phyloP scores from a whole-genome alignment of 2,329 filamentous ascomycete genomes.

The Fusarium secorum region DNA sequence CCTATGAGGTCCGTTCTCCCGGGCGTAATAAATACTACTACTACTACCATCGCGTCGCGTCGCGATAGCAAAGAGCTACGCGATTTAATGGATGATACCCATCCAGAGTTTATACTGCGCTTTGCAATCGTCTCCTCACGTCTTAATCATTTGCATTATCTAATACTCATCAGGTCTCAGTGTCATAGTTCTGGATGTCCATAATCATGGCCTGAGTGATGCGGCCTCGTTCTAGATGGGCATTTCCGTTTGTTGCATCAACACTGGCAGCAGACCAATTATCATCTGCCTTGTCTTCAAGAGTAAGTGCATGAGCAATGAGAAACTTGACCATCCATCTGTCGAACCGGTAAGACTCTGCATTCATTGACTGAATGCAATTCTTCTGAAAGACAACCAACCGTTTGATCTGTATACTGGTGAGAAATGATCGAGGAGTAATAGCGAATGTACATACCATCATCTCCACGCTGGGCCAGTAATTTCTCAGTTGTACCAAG shows the following conservation, averaged over 20 bases:
- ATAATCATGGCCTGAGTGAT: constrained; percentile 36
- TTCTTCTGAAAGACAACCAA: constrained; percentile 46
- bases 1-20: no score
- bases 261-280: neutral
- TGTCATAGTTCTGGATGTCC: constrained; percentile 23
- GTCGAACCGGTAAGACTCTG: constrained; percentile 53
- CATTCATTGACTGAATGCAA: constrained; percentile 41
- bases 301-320: constrained; percentile 43
- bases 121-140: neutral
- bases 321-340: constrained; percentile 57
- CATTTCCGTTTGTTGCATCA: neutral
- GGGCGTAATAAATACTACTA: no score
- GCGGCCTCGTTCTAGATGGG: constrained; percentile 29
- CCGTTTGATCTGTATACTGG: constrained; percentile 41
- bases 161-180: neutral
- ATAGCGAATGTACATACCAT: constrained; percentile 35
- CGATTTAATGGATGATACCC: fast-evolving
- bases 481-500: constrained; percentile 43
- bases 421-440: neutral
- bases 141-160: neutral
- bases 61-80: neutral
- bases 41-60: neutral
- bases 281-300: constrained; percentile 47
- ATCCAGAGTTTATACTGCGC: neutral
- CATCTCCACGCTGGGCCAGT: constrained; percentile 47